Conservation (phyloP, 306 rosid species). For the Fagus crenata region DNA sequence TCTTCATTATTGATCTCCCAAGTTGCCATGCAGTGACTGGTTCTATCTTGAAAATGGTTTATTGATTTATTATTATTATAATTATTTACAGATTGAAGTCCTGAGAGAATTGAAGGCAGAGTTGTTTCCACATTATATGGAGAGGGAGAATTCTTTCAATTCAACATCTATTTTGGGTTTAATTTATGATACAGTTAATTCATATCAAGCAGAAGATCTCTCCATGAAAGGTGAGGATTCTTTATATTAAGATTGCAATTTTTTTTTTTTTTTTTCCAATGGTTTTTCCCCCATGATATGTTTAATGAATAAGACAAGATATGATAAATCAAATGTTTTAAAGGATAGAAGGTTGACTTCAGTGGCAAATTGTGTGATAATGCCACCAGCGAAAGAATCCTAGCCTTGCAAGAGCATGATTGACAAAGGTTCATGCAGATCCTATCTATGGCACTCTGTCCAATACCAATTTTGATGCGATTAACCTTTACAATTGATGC, state of each 20-base stretch:
- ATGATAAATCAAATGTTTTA: not conserved
- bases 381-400: no score
- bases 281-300: not conserved
- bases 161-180: constrained; percentile 67
- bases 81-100: constrained; percentile 46
- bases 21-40: not conserved
- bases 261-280: not conserved
- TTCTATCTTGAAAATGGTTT: constrained; percentile 4
- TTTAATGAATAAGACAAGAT: not conserved
- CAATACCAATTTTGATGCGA: no score
- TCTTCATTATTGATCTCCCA: not conserved
- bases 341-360: not conserved
- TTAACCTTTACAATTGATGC: no score
- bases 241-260: not conserved
- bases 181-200: constrained; percentile 56
- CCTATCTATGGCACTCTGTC: no score
- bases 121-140: constrained; percentile 70
- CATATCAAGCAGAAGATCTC: constrained; percentile 32
- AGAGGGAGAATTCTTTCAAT: constrained; percentile 34
- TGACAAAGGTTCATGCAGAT: no score
- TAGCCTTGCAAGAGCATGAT: no score
- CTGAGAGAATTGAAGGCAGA: constrained; percentile 43
- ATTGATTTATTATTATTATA: not conserved
- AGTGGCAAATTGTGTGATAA: not conserved
- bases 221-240: constrained; percentile 41